phyloP scores from a whole-genome alignment of 305 asterid genomes.

The Plantago rigida region DNA sequence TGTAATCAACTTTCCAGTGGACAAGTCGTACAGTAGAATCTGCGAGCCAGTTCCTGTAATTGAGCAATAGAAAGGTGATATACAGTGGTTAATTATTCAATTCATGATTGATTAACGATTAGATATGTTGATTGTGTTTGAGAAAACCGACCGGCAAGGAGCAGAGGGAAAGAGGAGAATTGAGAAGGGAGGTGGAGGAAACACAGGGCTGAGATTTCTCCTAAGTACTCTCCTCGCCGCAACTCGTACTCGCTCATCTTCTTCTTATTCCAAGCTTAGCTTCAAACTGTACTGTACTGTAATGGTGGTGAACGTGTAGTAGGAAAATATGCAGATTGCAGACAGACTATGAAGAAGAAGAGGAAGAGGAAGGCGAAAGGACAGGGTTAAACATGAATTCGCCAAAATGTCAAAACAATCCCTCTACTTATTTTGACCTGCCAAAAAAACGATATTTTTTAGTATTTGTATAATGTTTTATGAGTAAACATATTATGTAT shows the following conservation, averaged over 20 bases:
- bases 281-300: no score
- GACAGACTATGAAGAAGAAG: no score
- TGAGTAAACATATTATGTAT: no score
- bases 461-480: no score
- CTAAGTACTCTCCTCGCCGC: constrained; percentile 61
- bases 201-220: constrained; percentile 86
- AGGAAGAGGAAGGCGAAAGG: no score
- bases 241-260: constrained; percentile 29
- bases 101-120: background rate
- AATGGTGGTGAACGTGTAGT: background rate
- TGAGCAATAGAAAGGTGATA: no score
- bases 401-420: no score
- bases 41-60: constrained; percentile 78
- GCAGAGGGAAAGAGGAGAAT: constrained; percentile 51
- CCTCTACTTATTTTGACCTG: no score
- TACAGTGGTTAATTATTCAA: background rate
- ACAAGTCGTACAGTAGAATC: constrained; percentile 54
- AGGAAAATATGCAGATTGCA: background rate
- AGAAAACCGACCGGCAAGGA: constrained; percentile 55
- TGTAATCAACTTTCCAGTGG: constrained; percentile 33
- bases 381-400: no score
- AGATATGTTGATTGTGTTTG: background rate
- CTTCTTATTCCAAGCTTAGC: constrained; percentile 11
- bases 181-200: constrained; percentile 61
- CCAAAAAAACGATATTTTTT: no score